A percentile compares a stretch with the other conserved stretches of the same genome.
phyloP scores from a whole-genome alignment of 495 filamentous ascomycete genomes.

The Penicillium angulare region DNA sequence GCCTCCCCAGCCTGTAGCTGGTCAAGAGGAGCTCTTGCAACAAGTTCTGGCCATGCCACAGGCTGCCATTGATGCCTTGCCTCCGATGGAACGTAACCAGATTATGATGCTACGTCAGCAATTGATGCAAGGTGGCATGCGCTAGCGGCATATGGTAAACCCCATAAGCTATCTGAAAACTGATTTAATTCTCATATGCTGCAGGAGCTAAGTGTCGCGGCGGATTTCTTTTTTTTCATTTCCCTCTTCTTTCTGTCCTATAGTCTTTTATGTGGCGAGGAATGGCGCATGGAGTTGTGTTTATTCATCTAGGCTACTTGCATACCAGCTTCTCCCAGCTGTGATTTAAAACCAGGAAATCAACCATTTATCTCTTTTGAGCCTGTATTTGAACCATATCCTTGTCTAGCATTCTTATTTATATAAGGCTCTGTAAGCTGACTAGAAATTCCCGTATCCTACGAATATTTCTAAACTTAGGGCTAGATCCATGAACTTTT shows the following conservation, averaged over 20 bases:
- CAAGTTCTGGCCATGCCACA: slow-evolving; percentile 75
- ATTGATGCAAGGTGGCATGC: slow-evolving; percentile 47
- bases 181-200: background rate
- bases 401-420: too few species aligned
- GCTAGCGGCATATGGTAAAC: slow-evolving; percentile 17
- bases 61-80: slow-evolving; percentile 70
- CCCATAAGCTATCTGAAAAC: background rate
- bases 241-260: background rate
- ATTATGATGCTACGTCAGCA: slow-evolving; percentile 68
- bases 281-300: slow-evolving; percentile 12
- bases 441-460: too few species aligned
- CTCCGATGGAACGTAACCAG: slow-evolving; percentile 69
- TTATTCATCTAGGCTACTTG: background rate
- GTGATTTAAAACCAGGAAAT: background rate
- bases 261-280: slow-evolving; percentile 8
- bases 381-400: background rate
- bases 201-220: background rate
- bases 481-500: too few species aligned
- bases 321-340: slow-evolving; percentile 6
- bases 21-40: slow-evolving; percentile 66
- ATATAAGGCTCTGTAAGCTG: too few species aligned
- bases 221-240: background rate
- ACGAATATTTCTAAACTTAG: too few species aligned
- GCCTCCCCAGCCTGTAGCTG: slow-evolving; percentile 43
- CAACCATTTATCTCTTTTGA: background rate